phyloP scores from a whole-genome alignment of 345 rosid genomes.

The Cardamine resedifolia region DNA sequence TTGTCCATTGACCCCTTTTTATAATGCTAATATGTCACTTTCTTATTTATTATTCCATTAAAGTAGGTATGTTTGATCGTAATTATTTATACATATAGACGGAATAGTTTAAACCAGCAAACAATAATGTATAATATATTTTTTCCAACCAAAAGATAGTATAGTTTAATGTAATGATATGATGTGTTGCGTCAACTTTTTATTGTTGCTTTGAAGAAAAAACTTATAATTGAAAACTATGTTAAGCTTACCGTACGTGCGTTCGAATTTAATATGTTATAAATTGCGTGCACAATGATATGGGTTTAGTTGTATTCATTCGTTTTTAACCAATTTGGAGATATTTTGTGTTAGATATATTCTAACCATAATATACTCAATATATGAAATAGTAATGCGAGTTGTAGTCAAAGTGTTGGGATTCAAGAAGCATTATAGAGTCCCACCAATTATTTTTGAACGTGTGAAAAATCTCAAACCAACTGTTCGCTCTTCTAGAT shows the following conservation, averaged over 20 bases:
- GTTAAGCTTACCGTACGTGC: constrained; percentile 24
- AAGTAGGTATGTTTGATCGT: constrained; percentile 18
- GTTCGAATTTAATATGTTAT: constrained; percentile 16
- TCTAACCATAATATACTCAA: not conserved
- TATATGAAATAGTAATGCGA: not conserved
- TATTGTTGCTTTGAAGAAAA: not conserved
- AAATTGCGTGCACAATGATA: not conserved
- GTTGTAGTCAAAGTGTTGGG: constrained; percentile 11
- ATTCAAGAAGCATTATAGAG: constrained; percentile 25
- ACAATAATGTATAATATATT: not conserved
- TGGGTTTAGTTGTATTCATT: constrained; percentile 15
- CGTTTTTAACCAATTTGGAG: not conserved
- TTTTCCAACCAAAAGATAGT: not conserved
- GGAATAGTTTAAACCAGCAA: constrained; percentile 3
- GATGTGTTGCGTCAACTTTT: not conserved
- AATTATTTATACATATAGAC: constrained; percentile 3
- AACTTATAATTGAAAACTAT: not conserved
- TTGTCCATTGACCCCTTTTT: constrained; percentile 18
- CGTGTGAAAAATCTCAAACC: constrained; percentile 9
- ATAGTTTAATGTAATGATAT: not conserved
- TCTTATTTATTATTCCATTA: constrained; percentile 32
- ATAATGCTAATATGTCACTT: constrained; percentile 31
- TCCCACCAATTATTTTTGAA: constrained; percentile 12
- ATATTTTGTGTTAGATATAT: not conserved
- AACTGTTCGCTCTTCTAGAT: too few relatives aligned